Percentiles rank a stretch among this genome's conserved stretches.
Evolutionary conservation across 176 grass and related monocot genomes (phyloP).

Genomic region (Puccinellia tenuiflora): DNA sequence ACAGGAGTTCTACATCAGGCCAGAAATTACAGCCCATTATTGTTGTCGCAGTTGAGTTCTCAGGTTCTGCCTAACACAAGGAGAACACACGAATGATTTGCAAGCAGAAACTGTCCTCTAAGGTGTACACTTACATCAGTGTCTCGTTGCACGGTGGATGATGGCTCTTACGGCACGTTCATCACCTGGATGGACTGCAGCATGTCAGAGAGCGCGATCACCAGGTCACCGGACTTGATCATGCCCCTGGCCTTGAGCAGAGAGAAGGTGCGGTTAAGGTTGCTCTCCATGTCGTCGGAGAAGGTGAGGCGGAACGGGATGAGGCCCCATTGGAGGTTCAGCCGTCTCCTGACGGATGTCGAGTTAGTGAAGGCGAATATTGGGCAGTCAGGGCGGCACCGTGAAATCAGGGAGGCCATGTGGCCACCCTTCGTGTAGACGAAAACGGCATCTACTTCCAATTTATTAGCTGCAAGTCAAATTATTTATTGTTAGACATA

Average conservation of each 20-base stretch:
- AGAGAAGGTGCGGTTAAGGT: constrained; percentile 88
- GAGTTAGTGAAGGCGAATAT: constrained; percentile 90
- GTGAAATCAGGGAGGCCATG: constrained; percentile 88
- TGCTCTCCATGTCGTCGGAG: constrained; percentile 90
- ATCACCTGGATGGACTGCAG: constrained; percentile 99
- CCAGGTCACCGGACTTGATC: constrained; percentile 80
- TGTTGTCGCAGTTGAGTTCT: not conserved
- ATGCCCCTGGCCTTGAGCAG: constrained; percentile 96
- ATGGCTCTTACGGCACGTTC: constrained; percentile 65
- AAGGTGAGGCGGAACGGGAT: constrained; percentile 80
- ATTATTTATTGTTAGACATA: not conserved
- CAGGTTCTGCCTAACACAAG: constrained; percentile 6
- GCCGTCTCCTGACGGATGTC: constrained; percentile 50
- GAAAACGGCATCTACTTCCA: constrained; percentile 87
- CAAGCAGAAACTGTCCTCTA: not conserved
- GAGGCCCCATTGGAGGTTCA: constrained; percentile 96
- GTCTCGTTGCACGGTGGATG: not conserved
- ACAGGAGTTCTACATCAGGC: not conserved
- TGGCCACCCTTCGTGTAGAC: constrained; percentile 77
- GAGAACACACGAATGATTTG: not conserved
- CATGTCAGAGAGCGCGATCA: constrained; percentile 91
- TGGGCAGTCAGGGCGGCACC: constrained; percentile 86
- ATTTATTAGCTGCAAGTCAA: constrained; percentile 64
- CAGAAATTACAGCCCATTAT: constrained; percentile 21
- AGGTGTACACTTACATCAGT: not conserved